These are phyloP conservation scores for Penicillium griseofulvum DNA, from an alignment of 2,329 filamentous ascomycete species.

Conservation along the genomic window DNA sequence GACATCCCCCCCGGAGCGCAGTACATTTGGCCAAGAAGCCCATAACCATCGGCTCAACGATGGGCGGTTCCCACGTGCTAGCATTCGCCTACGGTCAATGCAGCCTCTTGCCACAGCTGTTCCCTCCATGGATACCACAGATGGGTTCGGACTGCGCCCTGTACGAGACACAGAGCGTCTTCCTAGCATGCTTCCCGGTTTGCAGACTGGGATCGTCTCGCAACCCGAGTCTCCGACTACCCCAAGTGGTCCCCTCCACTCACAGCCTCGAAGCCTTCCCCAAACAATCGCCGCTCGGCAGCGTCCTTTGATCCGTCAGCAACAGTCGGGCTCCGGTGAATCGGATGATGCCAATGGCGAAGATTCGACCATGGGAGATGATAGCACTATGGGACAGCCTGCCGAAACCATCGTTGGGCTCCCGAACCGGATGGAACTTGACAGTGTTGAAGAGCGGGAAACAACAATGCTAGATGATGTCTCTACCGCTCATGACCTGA, in stretches of 20 bases:
- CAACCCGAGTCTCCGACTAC: conserved; percentile 91
- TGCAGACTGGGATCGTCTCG: conserved; percentile 70
- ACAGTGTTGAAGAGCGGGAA: conserved; percentile 81
- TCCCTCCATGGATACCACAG: conserved; percentile 65
- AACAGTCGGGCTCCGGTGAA: conserved; percentile 81
- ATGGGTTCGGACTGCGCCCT: conserved; percentile 71
- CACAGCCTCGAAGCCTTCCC: conserved; percentile 56
- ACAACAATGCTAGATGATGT: conserved; percentile 67
- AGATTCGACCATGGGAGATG: conserved; percentile 73
- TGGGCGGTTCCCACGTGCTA: conserved; percentile 41
- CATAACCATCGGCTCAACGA: conserved; percentile 50
- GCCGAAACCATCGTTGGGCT: conserved; percentile 73
- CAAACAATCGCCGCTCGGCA: conserved; percentile 59
- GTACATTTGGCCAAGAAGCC: conserved; percentile 58
- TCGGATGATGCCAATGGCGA: conserved; percentile 83
- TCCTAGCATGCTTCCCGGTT: conserved; percentile 73
- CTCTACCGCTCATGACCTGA: conserved; percentile 69
- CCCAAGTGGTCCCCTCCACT: conserved; percentile 65
- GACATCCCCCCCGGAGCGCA: conserved; percentile 69
- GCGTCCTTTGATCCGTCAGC: conserved; percentile 83
- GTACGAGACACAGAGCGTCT: conserved; percentile 79
- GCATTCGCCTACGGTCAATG: conserved; percentile 54
- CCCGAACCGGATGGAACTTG: conserved; percentile 77
- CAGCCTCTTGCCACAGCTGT: conserved; percentile 68
- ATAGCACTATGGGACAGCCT: conserved; percentile 48